A percentile compares a stretch with the other conserved stretches of the same genome.
These are phyloP conservation scores for Trichoderma sp. DNA, from an alignment of 2,329 filamentous ascomycete species.

Conservation along the genomic window DNA sequence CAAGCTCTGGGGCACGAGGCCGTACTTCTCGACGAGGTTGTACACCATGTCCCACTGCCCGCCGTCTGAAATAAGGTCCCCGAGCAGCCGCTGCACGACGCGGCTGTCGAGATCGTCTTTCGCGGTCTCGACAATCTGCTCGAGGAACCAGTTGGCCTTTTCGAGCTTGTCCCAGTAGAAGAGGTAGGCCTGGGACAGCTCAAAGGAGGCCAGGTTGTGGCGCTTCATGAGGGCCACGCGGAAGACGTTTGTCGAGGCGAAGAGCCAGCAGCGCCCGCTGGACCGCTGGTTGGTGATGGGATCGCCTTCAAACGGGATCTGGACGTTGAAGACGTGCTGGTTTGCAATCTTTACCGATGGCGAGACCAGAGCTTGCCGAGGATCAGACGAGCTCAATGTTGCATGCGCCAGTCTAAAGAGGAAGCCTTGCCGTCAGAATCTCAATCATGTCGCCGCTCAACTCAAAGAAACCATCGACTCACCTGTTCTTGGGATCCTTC, in stretches of 20 bases:
- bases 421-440: neutral
- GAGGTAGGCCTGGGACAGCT: constrained; percentile 83
- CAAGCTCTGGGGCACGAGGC: constrained; percentile 75
- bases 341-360: constrained; percentile 62
- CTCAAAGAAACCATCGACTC: constrained; percentile 10
- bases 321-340: constrained; percentile 78
- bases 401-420: constrained; percentile 65
- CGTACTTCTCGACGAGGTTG: constrained; percentile 83
- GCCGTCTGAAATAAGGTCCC: constrained; percentile 70
- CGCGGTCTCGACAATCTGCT: constrained; percentile 75
- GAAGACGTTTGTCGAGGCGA: constrained; percentile 88
- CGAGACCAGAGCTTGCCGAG: constrained; percentile 63
- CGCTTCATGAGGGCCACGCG: constrained; percentile 84
- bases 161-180: constrained; percentile 96
- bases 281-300: constrained; percentile 83
- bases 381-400: constrained; percentile 66
- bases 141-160: constrained; percentile 86
- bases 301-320: constrained; percentile 75
- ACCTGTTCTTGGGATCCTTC: constrained; percentile 65
- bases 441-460: neutral
- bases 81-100: constrained; percentile 67
- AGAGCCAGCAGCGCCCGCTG: constrained; percentile 87
- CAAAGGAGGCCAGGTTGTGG: constrained; percentile 73
- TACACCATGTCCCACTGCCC: constrained; percentile 92
- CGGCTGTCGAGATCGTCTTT: constrained; percentile 68